Base-by-base conservation (phyloP, 306 rosid species). In the Quercus variabilis region DNA sequence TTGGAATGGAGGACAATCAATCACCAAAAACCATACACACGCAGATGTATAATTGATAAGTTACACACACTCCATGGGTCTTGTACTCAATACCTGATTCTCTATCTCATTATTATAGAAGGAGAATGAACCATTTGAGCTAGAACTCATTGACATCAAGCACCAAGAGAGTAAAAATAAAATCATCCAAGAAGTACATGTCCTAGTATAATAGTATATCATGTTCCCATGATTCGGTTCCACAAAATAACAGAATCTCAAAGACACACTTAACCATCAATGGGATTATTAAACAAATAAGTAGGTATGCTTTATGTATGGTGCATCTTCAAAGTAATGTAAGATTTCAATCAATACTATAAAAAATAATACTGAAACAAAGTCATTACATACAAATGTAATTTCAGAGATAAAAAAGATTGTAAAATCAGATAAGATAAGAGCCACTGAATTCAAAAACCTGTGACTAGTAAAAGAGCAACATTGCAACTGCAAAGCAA, bases 401-500 rank as follows among this genome's bases (percentile, higher is more conserved):
- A 67, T 18, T 33, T 67, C 46, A 67, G 35, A 68, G 51, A 68
- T 35, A 11, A 35, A 35, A 35, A n/a, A 68, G 20, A 68, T 9
- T 13, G 33, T 59, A 23, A 23, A 59, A 59, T 4, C 33, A 25
- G 54, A 49, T 49, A 12, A 49, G 54, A 9, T 60, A 5, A 60
- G 67, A 60, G 18, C 15, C 1, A 23, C 13, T 23, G 26, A 19
- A 68, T 65, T 65, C 54, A 49, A 49, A 74, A 73, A 91, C 99
- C 99, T 90, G 99, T 89, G 77, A 96, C 80, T 26, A 90, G 78
- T 82, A 96, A 77, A 74, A 96, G 94, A 73, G 90, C 85, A 71
- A 91, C 98, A 84, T 89, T 90, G 54, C 96, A 93, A 74, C 97
- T 93, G 78, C 97, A 93, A 38, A 96, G 98, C 84, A 91, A 76